Percentiles rank a stretch among this genome's conserved stretches.
These are phyloP conservation scores for Teratosphaeria nubilosa DNA, from an alignment of 2,329 filamentous ascomycete species.

Conservation along the genomic window DNA sequence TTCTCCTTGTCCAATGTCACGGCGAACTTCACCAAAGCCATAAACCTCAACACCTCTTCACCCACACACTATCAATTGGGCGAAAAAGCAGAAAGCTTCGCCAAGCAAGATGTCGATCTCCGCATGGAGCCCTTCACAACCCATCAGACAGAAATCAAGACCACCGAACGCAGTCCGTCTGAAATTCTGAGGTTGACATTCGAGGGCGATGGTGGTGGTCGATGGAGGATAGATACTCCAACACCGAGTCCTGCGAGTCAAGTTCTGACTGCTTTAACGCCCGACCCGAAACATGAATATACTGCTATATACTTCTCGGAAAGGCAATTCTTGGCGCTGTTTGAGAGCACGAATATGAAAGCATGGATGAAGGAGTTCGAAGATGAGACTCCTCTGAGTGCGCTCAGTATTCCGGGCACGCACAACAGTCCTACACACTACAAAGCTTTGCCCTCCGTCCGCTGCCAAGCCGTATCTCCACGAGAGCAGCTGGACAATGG, in stretches of 20 bases:
- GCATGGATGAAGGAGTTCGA: conserved; percentile 73
- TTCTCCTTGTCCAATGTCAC: conserved; percentile 26
- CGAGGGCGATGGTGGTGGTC: conserved; percentile 47
- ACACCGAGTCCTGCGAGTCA: conserved; percentile 37
- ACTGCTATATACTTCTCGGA: conserved; percentile 33
- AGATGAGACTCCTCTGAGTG: conserved; percentile 62
- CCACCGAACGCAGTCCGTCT: conserved; percentile 44
- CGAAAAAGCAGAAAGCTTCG: conserved; percentile 51
- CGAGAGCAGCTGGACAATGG: conserved; percentile 75
- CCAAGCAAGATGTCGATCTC: conserved; percentile 53
- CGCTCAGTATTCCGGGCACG: conserved; percentile 84
- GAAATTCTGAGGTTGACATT: conserved; percentile 69
- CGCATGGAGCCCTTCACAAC: conserved; percentile 59
- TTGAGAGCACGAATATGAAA: conserved; percentile 58
- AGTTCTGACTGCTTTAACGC: conserved; percentile 28
- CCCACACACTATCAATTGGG: conserved; percentile 36
- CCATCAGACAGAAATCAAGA: conserved; percentile 50
- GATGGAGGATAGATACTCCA: conserved; percentile 64
- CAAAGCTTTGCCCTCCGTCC: conserved; percentile 78
- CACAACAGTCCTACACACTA: conserved; percentile 88
- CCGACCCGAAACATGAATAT: conserved; percentile 30
- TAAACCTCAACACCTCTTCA: conserved; percentile 23
- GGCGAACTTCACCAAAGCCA: conserved; percentile 23
- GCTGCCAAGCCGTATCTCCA: conserved; percentile 76
- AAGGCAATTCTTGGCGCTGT: conserved; percentile 44